Evolutionary conservation across 2,329 filamentous ascomycete genomes (phyloP), one percentile per base, ranked within the genome.

Genomic region (Phaeosphaeria sp.): DNA sequence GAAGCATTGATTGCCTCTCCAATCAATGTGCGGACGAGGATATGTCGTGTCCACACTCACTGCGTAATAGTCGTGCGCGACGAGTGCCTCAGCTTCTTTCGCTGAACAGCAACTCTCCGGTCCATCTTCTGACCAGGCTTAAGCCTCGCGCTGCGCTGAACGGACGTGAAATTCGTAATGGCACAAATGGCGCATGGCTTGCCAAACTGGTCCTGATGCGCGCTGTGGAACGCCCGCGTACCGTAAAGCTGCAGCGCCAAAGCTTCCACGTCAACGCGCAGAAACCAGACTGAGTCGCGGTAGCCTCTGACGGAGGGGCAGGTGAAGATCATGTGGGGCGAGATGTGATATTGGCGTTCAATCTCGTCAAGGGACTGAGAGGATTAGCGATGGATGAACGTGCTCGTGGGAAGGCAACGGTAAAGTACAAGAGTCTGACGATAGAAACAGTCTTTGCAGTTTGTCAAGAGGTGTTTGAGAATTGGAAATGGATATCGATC

Each of bases 371-470:
- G 55, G 10, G 63, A 63, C 69, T 74, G 50, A 4, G 13, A 2
- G 42, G 10, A 47, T 60, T 41, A 64, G 57, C 42, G 44, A 1
- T 50, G 54, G 15, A 3, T 39, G 6, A 18, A 23, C 18, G 22
- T 7, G 17, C 43, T 11, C 15, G 11, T 15, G 15, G 23, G 2
- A 23, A 18, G 10, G 21, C n/a, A n/a, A n/a, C n/a, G n/a, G 0
- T 33, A n/a, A 4, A 63, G 41, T 59, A 73, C 71, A 25, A 72
- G 54, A 3, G 66, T 61, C 50, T 73, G 71, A 7, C 65, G 61
- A 54, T 71, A 73, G 61, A 74, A 74, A 55, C 72, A 75, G 47
- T 65, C 64, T 58, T 59, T 53, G 42, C 72, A 75, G 3, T 56
- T 54, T 7, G 66, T 60, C 2, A 74, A 42, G 20, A 71, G 46